Conservation (phyloP, 2,329 filamentous ascomycete species). For the Herpotrichia juniperi region DNA sequence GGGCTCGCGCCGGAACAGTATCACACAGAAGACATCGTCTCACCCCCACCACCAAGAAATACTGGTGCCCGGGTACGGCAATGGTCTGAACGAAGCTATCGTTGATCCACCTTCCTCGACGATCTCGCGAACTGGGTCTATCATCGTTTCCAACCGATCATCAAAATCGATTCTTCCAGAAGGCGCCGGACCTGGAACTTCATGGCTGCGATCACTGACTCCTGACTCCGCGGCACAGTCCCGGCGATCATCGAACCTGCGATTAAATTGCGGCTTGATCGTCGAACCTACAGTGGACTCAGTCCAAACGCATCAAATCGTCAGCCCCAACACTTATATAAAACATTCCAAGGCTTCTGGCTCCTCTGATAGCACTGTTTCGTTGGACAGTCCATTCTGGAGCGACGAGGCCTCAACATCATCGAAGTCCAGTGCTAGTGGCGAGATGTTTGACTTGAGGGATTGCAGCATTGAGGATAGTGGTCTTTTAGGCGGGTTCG, state of each 20-base stretch:
- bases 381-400: conserved; percentile 32
- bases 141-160: conserved; percentile 12
- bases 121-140: conserved; percentile 3
- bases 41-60: conserved; percentile 46
- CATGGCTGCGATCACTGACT: conserved; percentile 24
- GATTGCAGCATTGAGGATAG: conserved; percentile 26
- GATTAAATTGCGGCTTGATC: conserved; percentile 11
- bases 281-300: conserved; percentile 20
- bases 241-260: conserved; percentile 16
- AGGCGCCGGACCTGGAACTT: conserved; percentile 20
- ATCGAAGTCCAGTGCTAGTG: conserved; percentile 34
- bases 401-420: conserved; percentile 34
- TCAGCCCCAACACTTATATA: conserved; percentile 1
- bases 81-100: conserved; percentile 37
- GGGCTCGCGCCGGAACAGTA: conserved; percentile 35
- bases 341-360: conserved; percentile 15
- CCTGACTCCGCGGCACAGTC: conserved; percentile 18
- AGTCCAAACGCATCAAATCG: conserved; percentile 22
- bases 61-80: conserved; percentile 47
- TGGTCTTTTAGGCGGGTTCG: conserved; percentile 36
- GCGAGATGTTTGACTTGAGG: conserved; percentile 17
- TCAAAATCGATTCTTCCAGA: conserved; percentile 21
- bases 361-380: conserved; percentile 36
- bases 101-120: conserved; percentile 7
- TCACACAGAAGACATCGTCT: conserved; percentile 25